Evolutionary conservation across 2,329 filamentous ascomycete genomes (phyloP), one percentile per base, ranked within the genome.

Genomic region (Ophiocordyceps australis): DNA sequence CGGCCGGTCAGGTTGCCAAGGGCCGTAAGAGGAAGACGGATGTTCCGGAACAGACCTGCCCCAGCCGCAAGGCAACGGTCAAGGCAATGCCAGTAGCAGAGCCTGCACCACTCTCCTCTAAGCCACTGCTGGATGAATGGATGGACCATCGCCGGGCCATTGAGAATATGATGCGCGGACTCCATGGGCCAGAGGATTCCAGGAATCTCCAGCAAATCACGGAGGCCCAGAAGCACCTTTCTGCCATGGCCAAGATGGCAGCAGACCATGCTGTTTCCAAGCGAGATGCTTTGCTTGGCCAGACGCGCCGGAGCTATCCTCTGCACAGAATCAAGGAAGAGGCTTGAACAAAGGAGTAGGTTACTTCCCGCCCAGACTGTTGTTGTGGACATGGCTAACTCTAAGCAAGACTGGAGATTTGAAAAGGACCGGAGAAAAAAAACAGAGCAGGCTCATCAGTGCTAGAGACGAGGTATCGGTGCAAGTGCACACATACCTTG

Each of bases 71-170:
- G 51, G 49, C 58, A 16, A 48, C 52, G 20, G 50, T 57, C 32
- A 60, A 59, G 42, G 47, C 42, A 12, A 40, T 48, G 30, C 42
- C 46, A 20, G 35, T 40, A 29, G 37, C 40, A 22, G 47, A 50
- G 35, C 32, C 40, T 22, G 46, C 46, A 38, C 45, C 47, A 25
- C 28, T 35, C 21, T 32, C 43, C 10, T 38, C 45, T 23, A 46
- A 48, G 38, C 56, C 59, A 18, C 50, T 63, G 25, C 46, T 60
- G 27, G 56, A 65, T 32, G 54, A 65, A 38, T 71, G 65, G 65
- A 51, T 65, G 40, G 63, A 72, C 35, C 68, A 74, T 49, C 73
- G 67, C 47, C 63, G 61, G 40, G 62, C 60, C 20, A 61, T 81
- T 25, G 63, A 75, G 37, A 58, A 57, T 32, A 64, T 77, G 21